Base-by-base conservation (phyloP, 176 grass and related monocot genomes). In the Zoysia japonica region DNA sequence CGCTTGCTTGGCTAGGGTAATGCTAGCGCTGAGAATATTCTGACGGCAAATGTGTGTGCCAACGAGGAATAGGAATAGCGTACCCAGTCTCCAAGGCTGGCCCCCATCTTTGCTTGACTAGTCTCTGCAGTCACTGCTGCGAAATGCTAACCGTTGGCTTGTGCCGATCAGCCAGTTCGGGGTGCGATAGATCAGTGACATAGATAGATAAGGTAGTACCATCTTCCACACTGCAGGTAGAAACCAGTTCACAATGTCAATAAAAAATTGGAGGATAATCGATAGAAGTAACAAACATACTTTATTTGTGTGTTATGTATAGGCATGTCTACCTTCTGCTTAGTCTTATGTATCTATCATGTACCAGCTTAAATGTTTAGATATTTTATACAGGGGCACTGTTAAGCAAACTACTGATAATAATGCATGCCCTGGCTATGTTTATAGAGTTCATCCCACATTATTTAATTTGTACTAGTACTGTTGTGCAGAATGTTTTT, bases 401-500 rank as follows among this genome's bases (percentile, higher is more conserved):
- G 7, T 47, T 39, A 75, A 71, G 45, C 28, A 9, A 71, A 83
- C 65, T 43, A 14, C 14, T 19, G 9, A 7, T 16, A 43, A 63
- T 55, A 56, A 17, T 75, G 16, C 5, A 63, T 2, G 2, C 57
- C 6, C 44, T 39, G 7, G 46, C 14, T 75, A 39, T 88, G 37
- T 65, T 0, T 45, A 51, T 70, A 57, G 28, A 28, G 13, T 9
- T 37, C 20, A 13, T 78, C 72, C 12, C 54, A 44, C 78, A 17
- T 72, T 82, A 9, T 75, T 62, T 20, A 17, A 2, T 47, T 47
- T 16, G 14, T 65, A 60, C 64, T 76, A 42, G 14, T 65, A 60
- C 64, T 76, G 48, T 12, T 9, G 2, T 85, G 49, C n/a, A 77
- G 80, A 85, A 70, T 80, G 16, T 14, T 28, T 67, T 69, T 75